Base-by-base conservation (phyloP, 2,329 filamentous ascomycete genomes). In the Mollisiaceae sp. region DNA sequence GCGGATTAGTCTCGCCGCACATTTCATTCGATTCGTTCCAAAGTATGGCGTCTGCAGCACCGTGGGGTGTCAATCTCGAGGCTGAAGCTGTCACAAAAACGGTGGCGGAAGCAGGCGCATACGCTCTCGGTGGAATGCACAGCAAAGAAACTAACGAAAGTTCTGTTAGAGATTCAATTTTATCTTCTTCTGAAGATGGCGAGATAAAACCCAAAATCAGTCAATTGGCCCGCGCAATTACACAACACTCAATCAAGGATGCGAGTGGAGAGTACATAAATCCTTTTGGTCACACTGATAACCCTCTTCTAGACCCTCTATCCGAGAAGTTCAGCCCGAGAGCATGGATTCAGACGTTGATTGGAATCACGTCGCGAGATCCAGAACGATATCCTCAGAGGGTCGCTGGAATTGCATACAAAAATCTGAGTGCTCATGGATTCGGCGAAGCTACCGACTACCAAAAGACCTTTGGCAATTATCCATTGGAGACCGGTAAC, bases 361-460 rank as follows among this genome's bases (percentile, higher is more conserved):
- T 87, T 38, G 80, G 65, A 8, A 70, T 74, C 27, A 70, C 76
- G 82, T 66, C 77, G 86, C 66, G 79, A 82, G 55, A 80, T 81
- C 38, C 80, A 78, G 67, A 82, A 85, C 64, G 88, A 85, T 60
- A 80, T 82, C 69, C 75, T 78, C 15, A 87, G 87, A 75, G 89
- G 72, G 85, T 85, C 18, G 84, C 86, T 0, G 89, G 90, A 64
- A 81, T 92, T 43, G 82, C 83, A 57, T 92, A 90, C 79, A 85
- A 86, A 77, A 85, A 91, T 74, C 80, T 92, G 62, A 90, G 86
- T 65, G 88, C 91, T 11, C 86, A 89, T 73, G 90, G 90, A 60
- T 92, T 84, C 72, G 89, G 89, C 52, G 84, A 84, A 56, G 81
- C 86, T 0, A 91, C 89, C 1, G 89, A 92, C 75, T 92, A 89